Evolutionary conservation across 306 rosid species (phyloP).

Genomic region (Glycine latifolia): DNA sequence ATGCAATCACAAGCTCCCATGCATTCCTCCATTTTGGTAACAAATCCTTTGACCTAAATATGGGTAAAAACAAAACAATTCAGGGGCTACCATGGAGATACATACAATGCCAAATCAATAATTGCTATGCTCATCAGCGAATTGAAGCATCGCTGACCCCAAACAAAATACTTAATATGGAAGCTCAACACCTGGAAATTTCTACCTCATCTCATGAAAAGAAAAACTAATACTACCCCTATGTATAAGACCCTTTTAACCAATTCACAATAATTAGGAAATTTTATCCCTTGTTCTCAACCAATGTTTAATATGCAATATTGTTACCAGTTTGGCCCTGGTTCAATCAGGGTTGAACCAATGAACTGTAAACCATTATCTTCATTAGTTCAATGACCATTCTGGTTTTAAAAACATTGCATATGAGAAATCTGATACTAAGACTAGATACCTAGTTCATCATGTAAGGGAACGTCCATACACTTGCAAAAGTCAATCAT

Average conservation of each 20-base stretch:
- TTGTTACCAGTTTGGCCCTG: not conserved
- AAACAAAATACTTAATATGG: not conserved
- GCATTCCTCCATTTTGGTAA: constrained; percentile 95
- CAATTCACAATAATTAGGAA: no score
- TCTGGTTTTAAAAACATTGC: not conserved
- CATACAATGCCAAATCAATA: not conserved
- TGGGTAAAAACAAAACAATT: constrained; percentile 27
- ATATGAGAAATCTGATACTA: not conserved
- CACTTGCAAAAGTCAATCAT: not conserved
- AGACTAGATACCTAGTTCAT: constrained; percentile 1
- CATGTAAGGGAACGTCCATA: not conserved
- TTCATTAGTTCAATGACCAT: not conserved
- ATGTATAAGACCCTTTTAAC: not conserved
- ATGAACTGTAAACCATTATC: not conserved
- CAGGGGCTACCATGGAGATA: constrained; percentile 29
- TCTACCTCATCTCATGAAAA: constrained; percentile 16
- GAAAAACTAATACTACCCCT: not conserved
- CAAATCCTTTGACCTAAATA: constrained; percentile 88
- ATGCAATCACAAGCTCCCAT: constrained; percentile 71
- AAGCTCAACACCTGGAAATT: not conserved
- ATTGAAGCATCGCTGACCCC: not conserved
- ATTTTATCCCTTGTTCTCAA: not conserved
- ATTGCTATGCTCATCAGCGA: not conserved
- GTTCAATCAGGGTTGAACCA: not conserved
- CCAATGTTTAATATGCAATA: not conserved